A percentile compares a stretch with the other conserved stretches of the same genome.
phyloP scores from a whole-genome alignment of 2,329 filamentous ascomycete species.

The Pyricularia sp. region DNA sequence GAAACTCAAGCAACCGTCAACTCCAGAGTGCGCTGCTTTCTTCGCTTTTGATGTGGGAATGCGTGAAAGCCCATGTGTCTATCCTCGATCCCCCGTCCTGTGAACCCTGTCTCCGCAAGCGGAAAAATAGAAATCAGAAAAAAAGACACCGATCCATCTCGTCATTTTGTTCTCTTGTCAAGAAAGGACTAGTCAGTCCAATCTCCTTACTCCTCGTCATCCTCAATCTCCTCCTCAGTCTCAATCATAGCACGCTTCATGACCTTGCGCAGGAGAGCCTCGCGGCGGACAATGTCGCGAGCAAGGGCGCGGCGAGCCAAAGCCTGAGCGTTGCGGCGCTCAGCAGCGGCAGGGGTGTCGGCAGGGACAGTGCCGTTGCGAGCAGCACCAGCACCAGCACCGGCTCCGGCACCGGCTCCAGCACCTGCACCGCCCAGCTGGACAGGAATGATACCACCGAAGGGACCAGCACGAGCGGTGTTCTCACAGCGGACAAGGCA shows the following conservation, averaged over 20 bases:
- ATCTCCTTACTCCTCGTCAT: slow-evolving; percentile 1
- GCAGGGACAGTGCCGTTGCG: not conserved
- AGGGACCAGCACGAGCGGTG: slow-evolving; percentile 48
- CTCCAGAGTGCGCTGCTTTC: not conserved
- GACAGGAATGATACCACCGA: slow-evolving; percentile 36
- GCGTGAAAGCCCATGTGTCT: not conserved
- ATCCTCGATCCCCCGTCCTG: not conserved
- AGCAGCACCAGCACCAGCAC: not conserved
- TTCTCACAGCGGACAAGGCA: slow-evolving; percentile 58
- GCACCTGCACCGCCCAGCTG: slow-evolving; percentile 12
- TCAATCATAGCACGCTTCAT: not conserved
- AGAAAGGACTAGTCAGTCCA: not conserved
- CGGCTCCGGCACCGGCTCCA: no score
- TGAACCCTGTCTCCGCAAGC: not conserved
- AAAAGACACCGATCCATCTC: not conserved
- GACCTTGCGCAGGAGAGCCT: slow-evolving; percentile 5
- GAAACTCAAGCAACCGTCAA: not conserved
- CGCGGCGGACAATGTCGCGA: slow-evolving; percentile 3
- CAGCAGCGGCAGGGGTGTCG: not conserved
- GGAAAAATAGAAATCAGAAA: not conserved
- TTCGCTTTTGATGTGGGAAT: not conserved
- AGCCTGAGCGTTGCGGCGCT: not conserved
- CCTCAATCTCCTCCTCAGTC: not conserved
- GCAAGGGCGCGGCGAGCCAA: not conserved
- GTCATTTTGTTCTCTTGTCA: not conserved